Evolutionary conservation across 257 asterid genomes (phyloP).

Genomic region (Solanum okadae): DNA sequence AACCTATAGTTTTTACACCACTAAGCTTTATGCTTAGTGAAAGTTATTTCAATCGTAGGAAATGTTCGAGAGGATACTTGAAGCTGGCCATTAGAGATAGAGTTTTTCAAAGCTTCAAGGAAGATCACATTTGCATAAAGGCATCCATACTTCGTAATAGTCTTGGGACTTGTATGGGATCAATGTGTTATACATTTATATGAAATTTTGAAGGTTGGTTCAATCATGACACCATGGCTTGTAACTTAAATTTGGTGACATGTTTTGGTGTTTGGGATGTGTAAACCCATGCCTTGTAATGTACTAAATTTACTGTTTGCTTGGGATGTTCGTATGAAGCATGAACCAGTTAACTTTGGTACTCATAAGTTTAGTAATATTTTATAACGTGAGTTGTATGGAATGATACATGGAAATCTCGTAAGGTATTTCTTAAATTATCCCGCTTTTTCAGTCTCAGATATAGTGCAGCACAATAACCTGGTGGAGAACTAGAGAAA

Average conservation of each 20-base stretch:
- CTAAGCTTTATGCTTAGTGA: not conserved
- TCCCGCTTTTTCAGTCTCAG: conserved; percentile 16
- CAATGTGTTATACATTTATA: not conserved
- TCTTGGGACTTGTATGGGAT: not conserved
- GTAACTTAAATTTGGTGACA: not conserved
- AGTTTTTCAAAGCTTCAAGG: not conserved
- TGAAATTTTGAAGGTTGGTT: not conserved
- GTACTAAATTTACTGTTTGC: not conserved
- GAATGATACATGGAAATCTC: not conserved
- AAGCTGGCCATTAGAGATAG: not conserved
- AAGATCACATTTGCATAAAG: not conserved
- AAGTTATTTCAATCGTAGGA: not conserved
- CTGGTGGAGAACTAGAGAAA: conserved; percentile 24
- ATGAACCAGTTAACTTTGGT: not conserved
- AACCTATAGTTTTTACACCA: not conserved
- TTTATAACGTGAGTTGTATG: not conserved
- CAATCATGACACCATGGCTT: not conserved
- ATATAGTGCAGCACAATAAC: conserved; percentile 65
- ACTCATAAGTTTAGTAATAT: not conserved
- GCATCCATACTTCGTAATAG: not conserved
- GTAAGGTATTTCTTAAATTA: not conserved
- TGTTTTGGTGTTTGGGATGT: not conserved
- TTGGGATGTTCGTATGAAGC: not conserved
- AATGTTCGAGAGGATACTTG: not conserved
- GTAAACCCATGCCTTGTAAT: not conserved